Evolutionary conservation across 2,329 filamentous ascomycete species (phyloP), one percentile per base, ranked within the genome.

Genomic region (Arthrobotrys megalospora): DNA sequence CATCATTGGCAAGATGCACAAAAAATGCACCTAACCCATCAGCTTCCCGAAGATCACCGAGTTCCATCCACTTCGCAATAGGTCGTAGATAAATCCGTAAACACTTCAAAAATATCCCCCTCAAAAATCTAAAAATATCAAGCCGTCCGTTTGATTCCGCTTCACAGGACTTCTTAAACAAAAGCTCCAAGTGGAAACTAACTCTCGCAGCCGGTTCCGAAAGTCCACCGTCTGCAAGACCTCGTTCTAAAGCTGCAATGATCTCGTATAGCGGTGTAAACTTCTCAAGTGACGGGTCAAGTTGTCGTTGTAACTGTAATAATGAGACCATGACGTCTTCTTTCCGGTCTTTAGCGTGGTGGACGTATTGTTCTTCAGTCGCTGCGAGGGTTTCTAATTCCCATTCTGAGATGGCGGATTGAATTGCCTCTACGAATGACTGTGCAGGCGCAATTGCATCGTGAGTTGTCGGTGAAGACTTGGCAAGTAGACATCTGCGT

Each of bases 41-140:
- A 89, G 86, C 28, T 32, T 79, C 73, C 21, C 75, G 24, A 2
- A 97, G 85, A 67, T 90, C 89, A 0, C 95, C 95, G 43, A 89
- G 88, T 81, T 93, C 90, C 90, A 97, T 95, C 95, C 95, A 98
- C 14, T 87, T 85, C 41, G 91, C 88, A 52, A 97, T 91, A 0
- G 94, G 93, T 45, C 90, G 90, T 43, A 96, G 87, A 83, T 97
- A 98, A 0, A 93, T 90, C 72, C 90, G 89, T 75, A 97, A 91
- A 82, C 93, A 97, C 53, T 91, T 88, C 69, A 96, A 90, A 82
- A 97, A 96, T 2, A 96, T 86, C 0, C 86, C 85, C 1, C 90
- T 89, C 4, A 96, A 86, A 45, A 89, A 90, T 45, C 86, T 84
- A 82, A 93, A 96, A 0, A 88, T 86, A 0, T 83, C 83, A 1